Percentiles rank a stretch among this genome's conserved stretches.
Evolutionary conservation across 2,329 filamentous ascomycete species (phyloP).

Genomic region (Epichloe festucae): DNA sequence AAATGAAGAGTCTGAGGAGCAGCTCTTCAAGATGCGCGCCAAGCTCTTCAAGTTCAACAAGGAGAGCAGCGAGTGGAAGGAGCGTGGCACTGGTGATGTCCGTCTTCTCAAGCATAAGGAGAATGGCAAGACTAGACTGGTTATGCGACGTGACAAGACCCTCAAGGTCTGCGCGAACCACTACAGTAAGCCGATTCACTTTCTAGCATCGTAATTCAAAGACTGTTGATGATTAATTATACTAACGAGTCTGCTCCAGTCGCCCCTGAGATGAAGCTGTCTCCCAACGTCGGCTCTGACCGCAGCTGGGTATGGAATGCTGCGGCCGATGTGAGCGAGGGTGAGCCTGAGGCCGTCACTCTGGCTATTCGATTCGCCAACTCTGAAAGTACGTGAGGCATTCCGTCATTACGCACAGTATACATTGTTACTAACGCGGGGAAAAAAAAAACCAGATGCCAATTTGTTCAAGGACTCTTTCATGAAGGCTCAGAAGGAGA

Average conservation of each 20-base stretch:
- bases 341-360: conserved; percentile 90
- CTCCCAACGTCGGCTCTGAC: conserved; percentile 94
- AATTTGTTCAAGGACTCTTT: conserved; percentile 97
- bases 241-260: conserved; percentile 37
- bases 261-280: conserved; percentile 97
- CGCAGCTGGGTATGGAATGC: conserved; percentile 99
- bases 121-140: conserved; percentile 91
- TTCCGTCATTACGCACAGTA: not conserved
- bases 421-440: not conserved
- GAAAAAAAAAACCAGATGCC: conserved; percentile 49
- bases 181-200: conserved; percentile 58
- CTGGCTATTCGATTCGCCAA: conserved; percentile 97
- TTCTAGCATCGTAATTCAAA: not conserved
- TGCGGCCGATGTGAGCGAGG: conserved; percentile 93
- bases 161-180: conserved; percentile 99
- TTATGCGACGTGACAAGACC: conserved; percentile 99
- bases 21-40: conserved; percentile 98
- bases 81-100: conserved; percentile 94
- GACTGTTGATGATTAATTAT: not conserved
- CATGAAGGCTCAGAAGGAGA: conserved; percentile 92
- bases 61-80: conserved; percentile 93
- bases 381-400: conserved; percentile 68
- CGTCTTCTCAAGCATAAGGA: conserved; percentile 97
- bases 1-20: conserved; percentile 96
- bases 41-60: conserved; percentile 98